Base-by-base conservation (phyloP, 2,329 filamentous ascomycete species). In the Thermomyces lanuginosus region DNA sequence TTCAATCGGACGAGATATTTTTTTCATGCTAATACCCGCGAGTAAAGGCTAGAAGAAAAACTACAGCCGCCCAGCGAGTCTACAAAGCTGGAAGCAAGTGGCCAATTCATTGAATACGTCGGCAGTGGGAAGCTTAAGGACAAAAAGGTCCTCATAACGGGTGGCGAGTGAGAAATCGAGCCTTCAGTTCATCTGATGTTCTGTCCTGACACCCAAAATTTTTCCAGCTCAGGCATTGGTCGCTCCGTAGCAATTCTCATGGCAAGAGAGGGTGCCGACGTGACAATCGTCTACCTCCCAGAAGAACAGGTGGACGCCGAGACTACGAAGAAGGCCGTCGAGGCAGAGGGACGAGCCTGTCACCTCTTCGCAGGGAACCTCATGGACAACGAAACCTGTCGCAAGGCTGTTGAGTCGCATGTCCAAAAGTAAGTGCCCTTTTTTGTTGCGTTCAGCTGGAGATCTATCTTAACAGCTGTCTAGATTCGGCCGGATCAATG, bases 241-340 rank as follows among this genome's bases (percentile, higher is more conserved):
- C 58, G 65, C 6, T 52, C 64, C 1, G 56, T 67, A 1, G 66
- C 65, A 0, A 53, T 69, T 1, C 46, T 71, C 2, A 67, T 68
- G 46, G 67, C 68, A 0, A 55, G 63, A 6, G 67, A 72, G 40
- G 67, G 68, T 2, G 64, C 67, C 8, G 60, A 70, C 35, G 51
- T 69, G 23, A 63, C 55, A 13, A 68, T 71, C 31, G 58, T 62
- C 9, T 66, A 69, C 36, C 55, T 69, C 1, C 61, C 62, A 2
- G 59, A 66, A 15, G 68, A 72, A 46, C 50, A 71, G 35, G 42
- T 55, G 11, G 68, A 72, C 29, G 68, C 68, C 0, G 47, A 69
- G 26, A 55, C 60, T 5, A 70, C 66, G 2, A 63, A 65, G 37
- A 48, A 49, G 17, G 40, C 61, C 36, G 60, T 72, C 1, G 61